These are phyloP conservation scores for Colletotrichum coccodes DNA, from an alignment of 2,329 filamentous ascomycete species.

Conservation along the genomic window DNA sequence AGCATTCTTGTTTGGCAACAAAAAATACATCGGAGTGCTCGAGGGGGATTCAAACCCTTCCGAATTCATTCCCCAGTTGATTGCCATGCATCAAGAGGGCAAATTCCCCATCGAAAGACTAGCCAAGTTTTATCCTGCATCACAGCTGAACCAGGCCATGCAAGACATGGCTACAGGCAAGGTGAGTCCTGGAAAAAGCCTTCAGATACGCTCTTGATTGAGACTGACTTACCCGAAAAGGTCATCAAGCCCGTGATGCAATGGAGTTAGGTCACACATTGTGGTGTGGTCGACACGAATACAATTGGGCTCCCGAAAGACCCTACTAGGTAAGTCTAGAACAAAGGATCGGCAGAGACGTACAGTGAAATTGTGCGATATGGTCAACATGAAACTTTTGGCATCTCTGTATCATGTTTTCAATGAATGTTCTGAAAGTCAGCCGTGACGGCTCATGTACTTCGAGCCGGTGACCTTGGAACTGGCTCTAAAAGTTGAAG, in stretches of 20 bases:
- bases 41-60: slow-evolving; percentile 18
- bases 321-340: background rate
- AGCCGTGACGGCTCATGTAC: too few relatives aligned
- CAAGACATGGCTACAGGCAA: slow-evolving; percentile 19
- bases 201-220: too few relatives aligned
- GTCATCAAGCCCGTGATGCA: slow-evolving; percentile 23
- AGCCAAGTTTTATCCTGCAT: background rate
- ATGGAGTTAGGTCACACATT: background rate
- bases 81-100: slow-evolving; percentile 22
- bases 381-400: background rate
- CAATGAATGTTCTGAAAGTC: background rate
- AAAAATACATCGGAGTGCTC: slow-evolving; percentile 12
- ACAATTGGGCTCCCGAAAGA: background rate
- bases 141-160: slow-evolving; percentile 21
- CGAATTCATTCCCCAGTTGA: slow-evolving; percentile 15
- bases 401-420: background rate
- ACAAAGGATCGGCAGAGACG: background rate
- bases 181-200: background rate
- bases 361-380: too few relatives aligned
- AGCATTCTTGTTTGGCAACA: slow-evolving; percentile 17
- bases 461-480: background rate
- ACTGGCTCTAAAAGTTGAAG: background rate
- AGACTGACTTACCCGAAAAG: background rate
- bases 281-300: too few relatives aligned
- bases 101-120: slow-evolving; percentile 20